A percentile compares a stretch with the other conserved stretches of the same genome.
Evolutionary conservation across 2,329 filamentous ascomycete species (phyloP).

Genomic region (Sporothrix curviconia): DNA sequence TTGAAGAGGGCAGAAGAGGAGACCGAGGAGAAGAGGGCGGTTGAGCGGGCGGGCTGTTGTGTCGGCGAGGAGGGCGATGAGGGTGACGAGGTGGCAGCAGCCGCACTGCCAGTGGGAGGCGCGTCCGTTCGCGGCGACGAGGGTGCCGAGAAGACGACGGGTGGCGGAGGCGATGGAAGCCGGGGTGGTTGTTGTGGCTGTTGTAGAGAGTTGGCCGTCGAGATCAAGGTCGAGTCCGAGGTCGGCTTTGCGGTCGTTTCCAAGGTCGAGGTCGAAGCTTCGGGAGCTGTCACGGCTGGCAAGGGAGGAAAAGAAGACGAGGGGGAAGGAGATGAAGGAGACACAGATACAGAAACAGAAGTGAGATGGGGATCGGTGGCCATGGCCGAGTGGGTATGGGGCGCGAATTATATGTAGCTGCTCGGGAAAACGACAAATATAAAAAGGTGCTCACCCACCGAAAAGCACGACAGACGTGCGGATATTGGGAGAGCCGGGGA

Average conservation of each 20-base stretch:
- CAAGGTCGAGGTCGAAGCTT: neutral
- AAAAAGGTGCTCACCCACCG: too few relatives aligned
- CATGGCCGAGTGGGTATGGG: slow-evolving; percentile 1
- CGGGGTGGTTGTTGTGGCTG: neutral
- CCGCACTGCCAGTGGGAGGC: too few relatives aligned
- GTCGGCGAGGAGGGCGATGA: neutral
- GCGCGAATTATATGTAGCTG: neutral
- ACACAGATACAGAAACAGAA: neutral
- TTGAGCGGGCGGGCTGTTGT: neutral
- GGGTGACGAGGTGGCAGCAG: neutral
- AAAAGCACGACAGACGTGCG: slow-evolving; percentile 2
- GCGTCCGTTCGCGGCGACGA: neutral
- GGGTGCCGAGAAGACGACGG: neutral
- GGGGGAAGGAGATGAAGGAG: neutral
- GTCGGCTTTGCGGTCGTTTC: neutral
- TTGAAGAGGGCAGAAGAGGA: neutral
- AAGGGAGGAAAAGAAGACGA: neutral
- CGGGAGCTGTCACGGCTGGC: neutral
- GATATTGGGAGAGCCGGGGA: neutral
- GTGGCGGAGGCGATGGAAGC: too few relatives aligned
- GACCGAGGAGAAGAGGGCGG: neutral
- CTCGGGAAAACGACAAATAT: neutral
- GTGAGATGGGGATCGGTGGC: neutral
- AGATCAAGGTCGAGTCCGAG: neutral
- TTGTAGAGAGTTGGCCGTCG: neutral